These are phyloP conservation scores for Botrytis byssoidea DNA, from an alignment of 2,329 filamentous ascomycete species.

Conservation along the genomic window DNA sequence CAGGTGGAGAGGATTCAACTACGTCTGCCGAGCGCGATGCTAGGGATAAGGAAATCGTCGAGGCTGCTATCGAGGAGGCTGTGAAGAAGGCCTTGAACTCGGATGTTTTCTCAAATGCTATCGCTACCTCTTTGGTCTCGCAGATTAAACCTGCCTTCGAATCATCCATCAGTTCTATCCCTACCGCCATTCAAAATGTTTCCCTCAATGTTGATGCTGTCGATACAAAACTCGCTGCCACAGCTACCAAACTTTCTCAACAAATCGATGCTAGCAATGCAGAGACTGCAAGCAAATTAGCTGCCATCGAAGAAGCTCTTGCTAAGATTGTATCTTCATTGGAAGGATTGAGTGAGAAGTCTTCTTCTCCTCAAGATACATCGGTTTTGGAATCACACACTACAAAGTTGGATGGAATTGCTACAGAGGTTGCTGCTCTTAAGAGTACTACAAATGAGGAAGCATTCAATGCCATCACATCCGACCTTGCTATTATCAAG, in stretches of 20 bases:
- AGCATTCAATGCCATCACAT: conserved; percentile 31
- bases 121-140: conserved; percentile 33
- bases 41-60: conserved; percentile 29
- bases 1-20: conserved; percentile 10
- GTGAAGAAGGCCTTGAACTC: conserved; percentile 31
- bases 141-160: conserved; percentile 37
- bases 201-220: conserved; percentile 28
- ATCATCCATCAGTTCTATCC: conserved; percentile 28
- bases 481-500: conserved; percentile 34
- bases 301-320: conserved; percentile 34
- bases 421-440: conserved; percentile 30
- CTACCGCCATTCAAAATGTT: conserved; percentile 20
- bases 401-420: conserved; percentile 32
- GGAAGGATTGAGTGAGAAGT: conserved; percentile 31
- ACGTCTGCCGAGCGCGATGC: conserved; percentile 24
- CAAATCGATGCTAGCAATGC: conserved; percentile 30
- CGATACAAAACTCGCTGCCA: conserved; percentile 31
- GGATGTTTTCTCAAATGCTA: conserved; percentile 35
- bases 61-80: conserved; percentile 33
- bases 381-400: conserved; percentile 30
- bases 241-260: conserved; percentile 31
- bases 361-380: conserved; percentile 33
- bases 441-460: conserved; percentile 29
- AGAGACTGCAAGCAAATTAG: conserved; percentile 30
- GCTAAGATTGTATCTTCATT: conserved; percentile 33